Base-by-base conservation (phyloP, 2,329 filamentous ascomycete species). In the Metarhizium anisopliae region DNA sequence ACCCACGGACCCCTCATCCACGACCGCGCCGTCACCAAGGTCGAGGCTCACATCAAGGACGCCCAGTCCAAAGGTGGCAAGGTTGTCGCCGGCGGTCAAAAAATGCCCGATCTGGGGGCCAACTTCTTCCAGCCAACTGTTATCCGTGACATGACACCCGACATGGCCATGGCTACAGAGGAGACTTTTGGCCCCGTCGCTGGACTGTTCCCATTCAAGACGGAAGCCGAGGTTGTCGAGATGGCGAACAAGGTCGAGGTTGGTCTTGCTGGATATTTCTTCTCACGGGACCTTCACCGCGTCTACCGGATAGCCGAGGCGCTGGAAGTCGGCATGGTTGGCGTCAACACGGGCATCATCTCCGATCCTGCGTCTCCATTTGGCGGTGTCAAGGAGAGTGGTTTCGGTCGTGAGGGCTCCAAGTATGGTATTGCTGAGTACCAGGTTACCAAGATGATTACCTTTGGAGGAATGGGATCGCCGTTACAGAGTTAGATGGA, bases 181-280 rank as follows among this genome's bases (percentile, higher is more conserved):
- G 94, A 99, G 77, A 99, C 93, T 0, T 99, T 99, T 68, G 94
- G 94, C 0, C 94, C 94, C 2, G 88, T 97, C 0, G 93, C 92
- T 0, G 93, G 89, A 0, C 73, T 97, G 14, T 96, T 96, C 77
- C 81, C 85, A 51, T 99, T 97, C 67, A 82, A 89, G 50, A 90
- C 86, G 0, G 94, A 97, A 73, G 85, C 87, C 54, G 92, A 97
- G 65, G 94, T 96, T 5, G 84, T 97, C 35, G 77, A 81, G 59
- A 74, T 93, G 61, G 93, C 94, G 4, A 99, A 99, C 71, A 72
- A 76, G 47, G 78, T 89, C 1, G 85, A 93, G 53, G 92, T 97
- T 42, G 94, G 94, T 1, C 79, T 99, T 40, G 94, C 93, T 0
- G 93, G 90, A 1, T 97, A 97, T 75, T 96, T 99, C 76, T 97